Evolutionary conservation across 129 eudicot genomes (phyloP).

Genomic region (Saussurea involucrata): DNA sequence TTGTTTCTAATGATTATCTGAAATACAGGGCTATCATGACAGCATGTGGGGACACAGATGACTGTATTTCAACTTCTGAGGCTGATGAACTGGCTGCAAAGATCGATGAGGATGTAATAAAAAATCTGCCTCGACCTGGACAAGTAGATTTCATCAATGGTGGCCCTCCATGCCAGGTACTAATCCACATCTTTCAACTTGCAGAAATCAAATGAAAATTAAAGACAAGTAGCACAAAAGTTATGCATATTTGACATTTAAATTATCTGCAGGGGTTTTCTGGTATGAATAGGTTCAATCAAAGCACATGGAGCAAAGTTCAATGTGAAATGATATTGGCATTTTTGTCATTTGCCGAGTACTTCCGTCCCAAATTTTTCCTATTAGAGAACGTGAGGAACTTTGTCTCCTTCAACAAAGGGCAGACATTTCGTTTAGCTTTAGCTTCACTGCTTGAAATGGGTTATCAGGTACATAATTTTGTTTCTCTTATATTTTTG

Average conservation of each 20-base stretch:
- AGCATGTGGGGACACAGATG: slow-evolving; percentile 49
- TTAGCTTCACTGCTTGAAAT: slow-evolving; percentile 55
- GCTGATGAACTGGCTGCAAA: slow-evolving; percentile 51
- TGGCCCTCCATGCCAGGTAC: slow-evolving; percentile 70
- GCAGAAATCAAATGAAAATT: not conserved
- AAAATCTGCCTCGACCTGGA: slow-evolving; percentile 48
- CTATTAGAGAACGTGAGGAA: slow-evolving; percentile 60
- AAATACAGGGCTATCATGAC: slow-evolving; percentile 48
- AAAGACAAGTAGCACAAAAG: not conserved
- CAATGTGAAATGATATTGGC: slow-evolving; percentile 69
- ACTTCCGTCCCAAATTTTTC: slow-evolving; percentile 57
- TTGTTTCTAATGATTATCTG: not conserved
- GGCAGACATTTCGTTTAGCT: slow-evolving; percentile 56
- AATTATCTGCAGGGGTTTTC: slow-evolving; percentile 46
- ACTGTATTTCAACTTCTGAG: slow-evolving; percentile 53
- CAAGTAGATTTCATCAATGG: slow-evolving; percentile 61
- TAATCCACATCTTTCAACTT: not conserved
- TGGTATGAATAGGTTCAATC: slow-evolving; percentile 57
- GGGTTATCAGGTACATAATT: slow-evolving; percentile 59
- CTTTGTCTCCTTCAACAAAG: slow-evolving; percentile 66
- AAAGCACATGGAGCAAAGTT: slow-evolving; percentile 59
- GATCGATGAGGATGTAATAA: slow-evolving; percentile 41
- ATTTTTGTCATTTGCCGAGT: slow-evolving; percentile 59
- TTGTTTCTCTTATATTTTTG: not conserved
- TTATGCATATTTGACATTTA: not conserved